Base-by-base conservation (phyloP, 1,284 basidiomycete genomes). In the Cutaneotrichosporon sp. region DNA sequence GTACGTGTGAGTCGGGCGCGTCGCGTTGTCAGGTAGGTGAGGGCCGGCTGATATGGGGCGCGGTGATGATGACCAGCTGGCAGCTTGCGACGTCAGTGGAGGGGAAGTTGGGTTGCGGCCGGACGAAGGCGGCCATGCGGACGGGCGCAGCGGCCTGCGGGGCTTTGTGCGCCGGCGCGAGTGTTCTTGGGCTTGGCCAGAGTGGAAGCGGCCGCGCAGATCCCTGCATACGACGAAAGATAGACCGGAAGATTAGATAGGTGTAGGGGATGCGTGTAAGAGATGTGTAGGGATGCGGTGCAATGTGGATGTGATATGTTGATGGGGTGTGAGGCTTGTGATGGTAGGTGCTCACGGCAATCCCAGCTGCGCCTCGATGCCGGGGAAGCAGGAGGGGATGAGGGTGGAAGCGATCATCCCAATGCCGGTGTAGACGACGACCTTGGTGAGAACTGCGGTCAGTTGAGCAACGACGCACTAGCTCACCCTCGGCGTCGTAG, bases 371-470 rank as follows among this genome's bases (percentile, higher is more conserved):
- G 45, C 9, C 22, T 46, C 45, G 45, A 46, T 46, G 45, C 13
- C 9, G 22, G 45, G 22, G 22, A 46, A 46, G 45, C 22, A 46
- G 13, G 45, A 11, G 13, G 45, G 45, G 45, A 46, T 80, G 1
- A 82, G 75, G 61, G 87, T 86, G 5, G 81, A 79, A 0, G 87
- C 85, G 18, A 94, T 75, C 27, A 90, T 74, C 0, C 86, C 91
- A 63, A 97, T 95, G 0, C 92, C 92, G 55, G 85, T 84, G 73
- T 97, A 97, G 3, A 95, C 93, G 52, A 92, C 86, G 4, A 95
- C 89, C 80, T 95, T 95, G 31, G 93, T 95, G 65, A 95, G 79
- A 9, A 95, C 92, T 92, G 66, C 14, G 2, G 42, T 58, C 7
- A 54, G 54, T 51, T 36, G 2, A 22, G 3, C 4, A 3, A 50